These are phyloP conservation scores for Thamnidium elegans DNA, from an alignment of 192 early-diverging fungal species.

Conservation along the genomic window DNA sequence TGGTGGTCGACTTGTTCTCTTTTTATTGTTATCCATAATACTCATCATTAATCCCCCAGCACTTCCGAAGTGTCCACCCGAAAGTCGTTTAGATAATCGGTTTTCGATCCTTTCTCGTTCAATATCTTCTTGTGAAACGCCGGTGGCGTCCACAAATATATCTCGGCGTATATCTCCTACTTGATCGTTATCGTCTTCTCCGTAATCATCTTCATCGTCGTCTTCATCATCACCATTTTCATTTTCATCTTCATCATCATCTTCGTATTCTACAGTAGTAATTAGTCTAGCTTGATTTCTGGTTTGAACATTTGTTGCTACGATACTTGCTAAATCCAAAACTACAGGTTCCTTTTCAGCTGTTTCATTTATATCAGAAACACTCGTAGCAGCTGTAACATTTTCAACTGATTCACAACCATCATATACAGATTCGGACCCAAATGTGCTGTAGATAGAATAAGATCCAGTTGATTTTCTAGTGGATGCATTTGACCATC, in stretches of 20 bases:
- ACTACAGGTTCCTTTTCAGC: neutral
- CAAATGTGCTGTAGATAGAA: conserved; percentile 31
- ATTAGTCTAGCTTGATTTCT: conserved; percentile 4
- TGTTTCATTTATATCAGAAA: neutral
- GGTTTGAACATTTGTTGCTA: neutral
- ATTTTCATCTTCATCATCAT: conserved; percentile 18
- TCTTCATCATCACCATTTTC: neutral
- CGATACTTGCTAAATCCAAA: neutral
- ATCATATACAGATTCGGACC: conserved; percentile 10
- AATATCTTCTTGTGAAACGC: conserved; percentile 27
- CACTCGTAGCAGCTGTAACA: neutral
- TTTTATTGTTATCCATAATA: conserved; percentile 18
- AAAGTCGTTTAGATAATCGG: conserved; percentile 34
- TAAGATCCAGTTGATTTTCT: conserved; percentile 26
- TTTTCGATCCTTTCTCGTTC: conserved; percentile 25
- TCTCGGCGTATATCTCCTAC: conserved; percentile 1
- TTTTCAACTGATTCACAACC: neutral
- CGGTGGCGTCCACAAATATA: conserved; percentile 38
- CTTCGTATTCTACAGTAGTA: conserved; percentile 8
- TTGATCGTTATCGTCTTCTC: conserved; percentile 7
- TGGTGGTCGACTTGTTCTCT: neutral
- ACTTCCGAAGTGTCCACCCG: conserved; percentile 39
- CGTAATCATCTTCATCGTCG: neutral
- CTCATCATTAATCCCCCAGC: conserved; percentile 39
- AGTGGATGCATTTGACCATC: conserved; percentile 21